Base-by-base conservation (phyloP, 2,329 filamentous ascomycete species). In the Elsinoe fawcettii region DNA sequence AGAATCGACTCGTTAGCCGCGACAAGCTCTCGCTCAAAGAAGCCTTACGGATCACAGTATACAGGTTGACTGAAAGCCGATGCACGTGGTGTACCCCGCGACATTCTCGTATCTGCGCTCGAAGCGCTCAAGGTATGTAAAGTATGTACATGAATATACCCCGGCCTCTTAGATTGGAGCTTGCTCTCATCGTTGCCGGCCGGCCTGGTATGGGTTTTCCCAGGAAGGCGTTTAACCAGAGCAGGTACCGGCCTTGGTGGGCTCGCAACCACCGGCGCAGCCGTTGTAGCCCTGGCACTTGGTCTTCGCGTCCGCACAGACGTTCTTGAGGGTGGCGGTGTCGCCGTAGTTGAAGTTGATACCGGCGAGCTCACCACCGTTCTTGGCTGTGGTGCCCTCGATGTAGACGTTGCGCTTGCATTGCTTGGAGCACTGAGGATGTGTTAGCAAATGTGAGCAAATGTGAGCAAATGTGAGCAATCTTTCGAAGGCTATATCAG, bases 281-380 rank as follows among this genome's bases (percentile, higher is more conserved):
- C 66, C 68, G 46, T 64, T 58, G 58, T 64, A 70, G 58, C 64
- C 63, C 27, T 59, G 56, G 58, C 68, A 70, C 32, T 66, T 65
- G 7, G 61, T 61, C 22, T 59, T 59, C 46, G 68, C 66, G 32
- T 60, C 60, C 20, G 63, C 61, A 54, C 69, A 71, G 8, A 69
- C 69, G 58, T 74, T 73, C 55, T 66, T 70, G 60, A 76, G 69
- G 2, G 64, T 70, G 55, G 72, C 72, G 0, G 70, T 75, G 61
- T 77, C 74, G 27, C 74, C 75, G 61, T 74, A 78, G 71, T 79
- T 80, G 58, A 69, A 70, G 70, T 79, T 79, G 67, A 79, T 78
- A 47, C 76, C 75, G 60, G 59, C 74, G 27, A 77, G 70, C 27
- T 71, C 69, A 43, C 69, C 65, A 56, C 77, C 77, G 57, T 72